phyloP scores from a whole-genome alignment of 1,284 basidiomycete species.

The Moesziomyces antarcticus region DNA sequence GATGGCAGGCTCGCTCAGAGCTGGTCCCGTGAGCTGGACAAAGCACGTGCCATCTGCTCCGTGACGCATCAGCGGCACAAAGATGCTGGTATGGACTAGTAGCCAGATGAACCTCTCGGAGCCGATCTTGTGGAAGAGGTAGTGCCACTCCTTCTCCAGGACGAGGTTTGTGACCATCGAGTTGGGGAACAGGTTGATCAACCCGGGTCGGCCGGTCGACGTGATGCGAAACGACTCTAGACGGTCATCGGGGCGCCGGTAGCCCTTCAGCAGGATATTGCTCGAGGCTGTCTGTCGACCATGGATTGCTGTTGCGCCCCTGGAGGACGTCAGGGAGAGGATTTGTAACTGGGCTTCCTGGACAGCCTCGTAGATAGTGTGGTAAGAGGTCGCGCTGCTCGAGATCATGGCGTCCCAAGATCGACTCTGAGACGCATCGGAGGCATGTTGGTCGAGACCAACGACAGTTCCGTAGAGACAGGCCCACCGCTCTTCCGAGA shows the following conservation, averaged over 20 bases:
- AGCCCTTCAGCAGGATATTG: slow-evolving; percentile 76
- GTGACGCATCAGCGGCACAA: slow-evolving; percentile 73
- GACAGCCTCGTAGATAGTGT: slow-evolving; percentile 28
- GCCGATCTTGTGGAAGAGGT: slow-evolving; percentile 76
- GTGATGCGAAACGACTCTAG: slow-evolving; percentile 22
- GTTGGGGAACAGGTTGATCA: slow-evolving; percentile 78
- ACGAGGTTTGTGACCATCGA: slow-evolving; percentile 78
- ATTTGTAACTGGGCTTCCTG: slow-evolving; percentile 44
- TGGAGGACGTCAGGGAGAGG: slow-evolving; percentile 11
- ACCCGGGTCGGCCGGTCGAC: slow-evolving; percentile 54
- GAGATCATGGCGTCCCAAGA: neutral
- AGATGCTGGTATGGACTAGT: slow-evolving; percentile 78
- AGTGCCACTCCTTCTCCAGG: slow-evolving; percentile 75
- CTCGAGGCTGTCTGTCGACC: slow-evolving; percentile 6
- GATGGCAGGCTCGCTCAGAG: slow-evolving; percentile 71
- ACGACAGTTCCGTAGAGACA: slow-evolving; percentile 16
- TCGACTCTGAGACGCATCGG: neutral
- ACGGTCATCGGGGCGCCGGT: slow-evolving; percentile 72
- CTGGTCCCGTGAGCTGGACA: slow-evolving; percentile 80
- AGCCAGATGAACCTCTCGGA: slow-evolving; percentile 78
- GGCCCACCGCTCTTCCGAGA: slow-evolving; percentile 24
- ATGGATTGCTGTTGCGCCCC: neutral
- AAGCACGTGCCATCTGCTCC: slow-evolving; percentile 75
- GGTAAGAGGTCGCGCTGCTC: neutral
- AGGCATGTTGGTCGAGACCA: neutral